Evolutionary conservation across 148 eudicot species (phyloP).

Genomic region (Talinum fruticosum): DNA sequence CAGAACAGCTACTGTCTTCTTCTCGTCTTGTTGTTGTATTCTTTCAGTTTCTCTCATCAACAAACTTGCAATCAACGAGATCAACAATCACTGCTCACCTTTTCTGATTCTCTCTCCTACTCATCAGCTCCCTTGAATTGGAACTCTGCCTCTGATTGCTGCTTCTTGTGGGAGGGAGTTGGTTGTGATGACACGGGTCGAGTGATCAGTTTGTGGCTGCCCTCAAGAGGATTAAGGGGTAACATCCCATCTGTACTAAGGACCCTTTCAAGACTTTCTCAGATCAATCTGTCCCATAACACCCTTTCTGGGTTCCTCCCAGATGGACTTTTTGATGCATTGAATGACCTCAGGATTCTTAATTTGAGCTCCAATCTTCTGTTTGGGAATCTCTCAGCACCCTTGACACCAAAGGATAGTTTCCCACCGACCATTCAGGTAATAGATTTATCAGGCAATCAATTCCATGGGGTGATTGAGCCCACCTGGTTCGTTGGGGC

Average conservation of each 20-base stretch:
- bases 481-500: constrained; percentile 36
- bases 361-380: constrained; percentile 66
- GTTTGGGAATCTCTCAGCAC: constrained; percentile 35
- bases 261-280: constrained; percentile 46
- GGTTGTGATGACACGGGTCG: constrained; percentile 43
- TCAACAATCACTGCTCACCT: constrained; percentile 43
- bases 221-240: constrained; percentile 48
- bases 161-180: constrained; percentile 76
- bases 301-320: constrained; percentile 60
- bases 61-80: constrained; percentile 44
- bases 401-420: constrained; percentile 26
- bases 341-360: constrained; percentile 42
- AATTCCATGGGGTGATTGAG: constrained; percentile 46
- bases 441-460: constrained; percentile 57
- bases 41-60: constrained; percentile 30
- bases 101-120: constrained; percentile 31
- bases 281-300: constrained; percentile 67
- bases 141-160: constrained; percentile 53
- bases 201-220: constrained; percentile 46
- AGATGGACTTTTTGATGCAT: constrained; percentile 43
- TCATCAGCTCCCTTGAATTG: constrained; percentile 45
- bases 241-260: constrained; percentile 37
- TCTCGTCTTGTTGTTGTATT: constrained; percentile 29
- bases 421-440: constrained; percentile 31
- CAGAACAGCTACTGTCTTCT: constrained; percentile 21